phyloP scores from a whole-genome alignment of 257 asterid genomes.

The Solanum corneliomulleri region DNA sequence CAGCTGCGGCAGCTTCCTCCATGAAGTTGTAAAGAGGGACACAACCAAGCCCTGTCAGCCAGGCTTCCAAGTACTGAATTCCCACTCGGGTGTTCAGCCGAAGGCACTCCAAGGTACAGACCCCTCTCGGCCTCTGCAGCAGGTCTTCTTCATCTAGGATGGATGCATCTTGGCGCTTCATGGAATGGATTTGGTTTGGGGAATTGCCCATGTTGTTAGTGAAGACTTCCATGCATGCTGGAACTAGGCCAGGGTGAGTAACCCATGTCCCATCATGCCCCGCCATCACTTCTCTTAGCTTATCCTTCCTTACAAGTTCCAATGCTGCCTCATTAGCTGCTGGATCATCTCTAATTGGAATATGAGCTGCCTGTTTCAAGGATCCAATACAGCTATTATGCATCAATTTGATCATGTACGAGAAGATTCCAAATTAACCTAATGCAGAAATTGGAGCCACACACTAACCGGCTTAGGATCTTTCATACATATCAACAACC shows the following conservation, averaged over 20 bases:
- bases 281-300: conserved; percentile 68
- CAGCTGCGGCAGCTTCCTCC: conserved; percentile 98
- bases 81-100: conserved; percentile 88
- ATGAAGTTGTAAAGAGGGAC: conserved; percentile 92
- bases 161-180: conserved; percentile 50
- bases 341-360: conserved; percentile 74
- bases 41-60: conserved; percentile 81
- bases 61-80: conserved; percentile 83
- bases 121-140: conserved; percentile 62
- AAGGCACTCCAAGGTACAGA: conserved; percentile 81
- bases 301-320: conserved; percentile 70
- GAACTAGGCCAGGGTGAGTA: conserved; percentile 91
- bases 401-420: background rate
- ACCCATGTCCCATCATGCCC: conserved; percentile 99
- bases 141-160: conserved; percentile 55
- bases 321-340: conserved; percentile 75
- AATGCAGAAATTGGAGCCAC: background rate
- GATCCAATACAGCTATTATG: background rate
- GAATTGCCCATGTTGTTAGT: conserved; percentile 39
- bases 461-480: background rate
- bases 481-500: background rate
- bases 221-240: conserved; percentile 57
- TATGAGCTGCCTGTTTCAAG: conserved; percentile 78
- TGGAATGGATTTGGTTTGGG: conserved; percentile 57
- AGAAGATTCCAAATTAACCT: background rate